These are phyloP conservation scores for Rhodamnia rubescens DNA, from an alignment of 345 rosid species.

Conservation along the genomic window DNA sequence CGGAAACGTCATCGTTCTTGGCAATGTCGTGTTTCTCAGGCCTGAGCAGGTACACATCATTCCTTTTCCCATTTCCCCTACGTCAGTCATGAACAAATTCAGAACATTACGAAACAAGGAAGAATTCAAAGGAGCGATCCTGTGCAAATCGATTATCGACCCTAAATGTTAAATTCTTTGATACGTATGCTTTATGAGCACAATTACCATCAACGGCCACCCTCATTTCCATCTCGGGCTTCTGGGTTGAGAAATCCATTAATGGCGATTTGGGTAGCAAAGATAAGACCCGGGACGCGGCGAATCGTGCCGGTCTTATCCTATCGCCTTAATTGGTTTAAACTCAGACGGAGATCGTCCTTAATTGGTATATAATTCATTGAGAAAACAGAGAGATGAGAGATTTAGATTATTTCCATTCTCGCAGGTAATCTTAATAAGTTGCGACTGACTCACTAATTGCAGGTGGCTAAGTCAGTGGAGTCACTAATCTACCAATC, in stretches of 20 bases:
- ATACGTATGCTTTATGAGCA: background rate
- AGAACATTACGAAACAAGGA: background rate
- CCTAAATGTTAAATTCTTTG: background rate
- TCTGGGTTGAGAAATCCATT: background rate
- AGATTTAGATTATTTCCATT: background rate
- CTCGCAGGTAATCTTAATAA: background rate
- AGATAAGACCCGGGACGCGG: background rate
- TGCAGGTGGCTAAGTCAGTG: conserved; percentile 50
- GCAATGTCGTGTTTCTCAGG: conserved; percentile 55
- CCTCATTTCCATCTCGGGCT: background rate
- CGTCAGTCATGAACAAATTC: background rate
- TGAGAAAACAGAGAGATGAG: background rate
- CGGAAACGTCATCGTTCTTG: conserved; percentile 63
- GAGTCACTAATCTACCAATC: conserved; percentile 36
- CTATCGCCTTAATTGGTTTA: background rate
- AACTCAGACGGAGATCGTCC: background rate
- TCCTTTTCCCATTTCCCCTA: background rate
- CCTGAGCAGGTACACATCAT: conserved; percentile 55
- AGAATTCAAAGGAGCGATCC: background rate
- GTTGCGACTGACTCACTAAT: background rate
- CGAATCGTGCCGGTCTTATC: background rate
- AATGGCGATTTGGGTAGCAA: background rate
- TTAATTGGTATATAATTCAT: background rate
- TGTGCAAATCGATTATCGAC: background rate
- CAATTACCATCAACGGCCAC: background rate